phyloP scores from a whole-genome alignment of 1,284 basidiomycete species.

The Marasmius sp. region DNA sequence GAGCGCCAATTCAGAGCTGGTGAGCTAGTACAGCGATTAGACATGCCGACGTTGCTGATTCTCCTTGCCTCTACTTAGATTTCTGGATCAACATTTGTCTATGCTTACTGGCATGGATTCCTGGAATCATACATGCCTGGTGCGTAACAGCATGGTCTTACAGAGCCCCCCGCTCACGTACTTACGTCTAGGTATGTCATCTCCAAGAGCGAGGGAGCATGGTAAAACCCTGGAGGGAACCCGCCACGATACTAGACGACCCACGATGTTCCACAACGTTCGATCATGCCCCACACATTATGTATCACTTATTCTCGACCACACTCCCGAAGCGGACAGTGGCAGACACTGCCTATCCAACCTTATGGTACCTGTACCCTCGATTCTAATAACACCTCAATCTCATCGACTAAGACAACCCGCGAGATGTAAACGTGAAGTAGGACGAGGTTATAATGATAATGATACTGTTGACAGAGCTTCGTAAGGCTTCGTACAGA shows the following conservation, averaged over 20 bases:
- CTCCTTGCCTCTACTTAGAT: constrained; percentile 31
- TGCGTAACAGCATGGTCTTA: constrained; percentile 20
- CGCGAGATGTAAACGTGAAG: too few species aligned
- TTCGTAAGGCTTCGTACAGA: too few species aligned
- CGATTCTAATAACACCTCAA: too few species aligned
- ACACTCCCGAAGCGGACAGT: too few species aligned
- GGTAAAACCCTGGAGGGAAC: constrained; percentile 13
- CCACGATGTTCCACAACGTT: too few species aligned
- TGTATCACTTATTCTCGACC: too few species aligned
- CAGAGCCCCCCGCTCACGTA: background rate
- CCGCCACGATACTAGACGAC: background rate
- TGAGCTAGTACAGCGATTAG: background rate
- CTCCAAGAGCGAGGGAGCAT: constrained; percentile 31
- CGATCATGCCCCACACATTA: too few species aligned
- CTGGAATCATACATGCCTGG: constrained; percentile 60
- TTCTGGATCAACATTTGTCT: constrained; percentile 57
- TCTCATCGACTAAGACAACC: too few species aligned
- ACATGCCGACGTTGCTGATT: background rate
- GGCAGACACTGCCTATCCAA: too few species aligned
- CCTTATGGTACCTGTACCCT: too few species aligned
- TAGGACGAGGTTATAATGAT: too few species aligned
- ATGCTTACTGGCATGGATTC: constrained; percentile 57
- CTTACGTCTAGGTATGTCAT: constrained; percentile 38
- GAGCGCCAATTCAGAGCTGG: constrained; percentile 39
- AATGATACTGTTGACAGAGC: too few species aligned